Evolutionary conservation across 2,329 filamentous ascomycete genomes (phyloP), one percentile per base, ranked within the genome.

Genomic region (Claviceps sp.): DNA sequence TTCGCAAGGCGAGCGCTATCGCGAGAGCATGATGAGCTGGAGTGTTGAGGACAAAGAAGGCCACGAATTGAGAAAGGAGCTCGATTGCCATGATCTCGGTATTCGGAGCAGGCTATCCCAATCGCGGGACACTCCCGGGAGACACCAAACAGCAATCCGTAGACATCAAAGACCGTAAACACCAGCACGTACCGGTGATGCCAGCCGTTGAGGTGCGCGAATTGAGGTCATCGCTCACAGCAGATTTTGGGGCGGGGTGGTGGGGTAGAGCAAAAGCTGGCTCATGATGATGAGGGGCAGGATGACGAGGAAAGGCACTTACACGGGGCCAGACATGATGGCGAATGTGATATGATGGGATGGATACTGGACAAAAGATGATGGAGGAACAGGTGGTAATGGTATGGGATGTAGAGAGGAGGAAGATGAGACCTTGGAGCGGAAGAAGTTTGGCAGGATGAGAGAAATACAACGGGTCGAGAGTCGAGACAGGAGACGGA

Each of bases 1-100:
- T 78, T 82, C 69, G 82, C 82, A 65, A 88, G 78, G 72, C 84
- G 85, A 72, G 83, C 82, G 76, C 84, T 87, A 74, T 58, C 56
- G 62, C 62, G 58, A 60, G 60, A 59, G 49, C 57, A 69, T 68
- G 55, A 69, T 67, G 63, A 69, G 66, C 67, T 65, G 63, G 63
- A 63, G 61, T 54, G 38, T 56, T 52, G 43, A 41, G 18, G 30
- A 53, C 30, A 41, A 20, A 5, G 6, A 47, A 50, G 56, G 52
- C n/a, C 22, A 22, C 47, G n/a, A 26, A 18, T 22, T 11, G 30
- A 3, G 49, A 46, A 18, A n/a, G 37, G n/a, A 47, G 34, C 30
- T 18, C 24, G 30, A 22, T 34, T 34, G 26, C 26, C 40, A 41
- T 9, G 26, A 30, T 30, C 8, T 30, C 26, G 26, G 26, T 30